Conservation (phyloP, 345 rosid species). For the Eucalyptus guilfoylei region DNA sequence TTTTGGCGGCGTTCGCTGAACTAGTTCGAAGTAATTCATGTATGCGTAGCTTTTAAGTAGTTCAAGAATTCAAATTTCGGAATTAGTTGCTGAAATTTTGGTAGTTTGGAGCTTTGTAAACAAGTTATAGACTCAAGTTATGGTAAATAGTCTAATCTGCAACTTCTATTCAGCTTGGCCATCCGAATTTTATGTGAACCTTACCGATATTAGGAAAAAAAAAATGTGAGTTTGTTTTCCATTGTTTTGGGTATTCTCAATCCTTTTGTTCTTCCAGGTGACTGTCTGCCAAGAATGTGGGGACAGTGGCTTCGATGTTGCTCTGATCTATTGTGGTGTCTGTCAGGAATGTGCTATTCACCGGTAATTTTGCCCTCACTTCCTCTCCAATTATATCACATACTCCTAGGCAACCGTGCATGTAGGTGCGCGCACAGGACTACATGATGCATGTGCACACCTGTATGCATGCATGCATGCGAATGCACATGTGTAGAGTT, state of each 20-base stretch:
- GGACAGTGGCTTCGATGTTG: slow-evolving; percentile 26
- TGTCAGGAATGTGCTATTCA: slow-evolving; percentile 34
- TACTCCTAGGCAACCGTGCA: not conserved
- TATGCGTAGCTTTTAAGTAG: not conserved
- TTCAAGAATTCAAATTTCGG: not conserved
- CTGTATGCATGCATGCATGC: not conserved
- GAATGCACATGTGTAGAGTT: not conserved
- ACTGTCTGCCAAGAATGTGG: slow-evolving; percentile 44
- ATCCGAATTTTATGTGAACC: not conserved
- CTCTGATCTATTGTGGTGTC: slow-evolving; percentile 26
- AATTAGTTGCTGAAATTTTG: not conserved
- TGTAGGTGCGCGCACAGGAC: not conserved
- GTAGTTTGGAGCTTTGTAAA: not conserved
- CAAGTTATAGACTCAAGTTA: not conserved
- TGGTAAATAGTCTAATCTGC: not conserved
- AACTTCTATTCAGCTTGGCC: not conserved
- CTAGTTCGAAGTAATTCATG: not conserved
- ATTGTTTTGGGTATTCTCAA: not conserved
- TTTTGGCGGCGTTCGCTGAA: not conserved
- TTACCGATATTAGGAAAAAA: not conserved
- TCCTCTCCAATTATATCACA: not conserved
- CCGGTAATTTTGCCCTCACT: slow-evolving; percentile 11
- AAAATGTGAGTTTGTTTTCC: not conserved
- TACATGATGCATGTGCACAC: not conserved
- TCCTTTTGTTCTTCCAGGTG: slow-evolving; percentile 14